Evolutionary conservation across 2,329 filamentous ascomycete species (phyloP).

Genomic region (Monosporascus cannonballus): DNA sequence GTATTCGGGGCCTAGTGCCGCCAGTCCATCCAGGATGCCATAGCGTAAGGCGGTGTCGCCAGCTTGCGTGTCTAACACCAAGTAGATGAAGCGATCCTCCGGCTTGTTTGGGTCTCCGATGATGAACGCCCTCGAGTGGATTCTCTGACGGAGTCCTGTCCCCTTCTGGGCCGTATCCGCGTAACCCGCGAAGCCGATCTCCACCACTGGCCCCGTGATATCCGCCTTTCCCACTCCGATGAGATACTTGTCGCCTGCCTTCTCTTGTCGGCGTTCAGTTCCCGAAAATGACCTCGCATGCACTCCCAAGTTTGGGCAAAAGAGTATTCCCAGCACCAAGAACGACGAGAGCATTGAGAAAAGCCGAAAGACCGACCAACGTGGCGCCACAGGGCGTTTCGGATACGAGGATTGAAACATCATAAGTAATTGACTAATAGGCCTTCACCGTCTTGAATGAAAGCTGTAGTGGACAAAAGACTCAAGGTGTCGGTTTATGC

Average conservation of each 20-base stretch:
- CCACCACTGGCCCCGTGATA: constrained; percentile 68
- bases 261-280: constrained; percentile 10
- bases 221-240: constrained; percentile 48
- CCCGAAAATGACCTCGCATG: constrained; percentile 9
- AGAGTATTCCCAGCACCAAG: constrained; percentile 27
- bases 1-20: constrained; percentile 63
- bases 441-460: too few relatives aligned
- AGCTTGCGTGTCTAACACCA: constrained; percentile 79
- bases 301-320: constrained; percentile 14
- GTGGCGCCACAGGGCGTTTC: constrained; percentile 12
- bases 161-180: constrained; percentile 75
- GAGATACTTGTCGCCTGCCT: constrained; percentile 37
- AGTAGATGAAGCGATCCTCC: constrained; percentile 71
- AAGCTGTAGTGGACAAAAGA: too few relatives aligned
- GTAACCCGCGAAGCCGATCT: constrained; percentile 88
- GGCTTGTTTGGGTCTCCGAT: constrained; percentile 61
- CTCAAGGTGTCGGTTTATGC: too few relatives aligned
- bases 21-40: constrained; percentile 70
- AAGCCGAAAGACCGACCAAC: constrained; percentile 18
- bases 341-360: constrained; percentile 26
- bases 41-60: constrained; percentile 84
- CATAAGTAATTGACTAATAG: constrained; percentile 4
- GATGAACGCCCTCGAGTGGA: constrained; percentile 85
- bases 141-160: constrained; percentile 73
- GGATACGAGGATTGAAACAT: constrained; percentile 5